Evolutionary conservation across 495 filamentous ascomycete species (phyloP).

Genomic region (Neurospora sublineolata): DNA sequence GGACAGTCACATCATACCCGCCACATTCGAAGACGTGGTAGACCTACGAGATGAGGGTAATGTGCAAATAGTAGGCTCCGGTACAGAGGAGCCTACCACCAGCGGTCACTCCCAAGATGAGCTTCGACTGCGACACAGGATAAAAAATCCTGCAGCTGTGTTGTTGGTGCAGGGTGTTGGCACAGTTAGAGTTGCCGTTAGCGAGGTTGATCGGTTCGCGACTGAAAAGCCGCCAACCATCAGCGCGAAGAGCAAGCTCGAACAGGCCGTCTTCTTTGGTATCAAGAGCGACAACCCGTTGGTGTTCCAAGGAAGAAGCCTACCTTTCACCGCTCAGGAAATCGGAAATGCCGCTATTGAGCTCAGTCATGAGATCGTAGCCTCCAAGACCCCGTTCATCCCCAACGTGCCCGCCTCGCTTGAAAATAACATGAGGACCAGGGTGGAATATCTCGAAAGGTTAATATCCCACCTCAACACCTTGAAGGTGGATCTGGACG

Average conservation of each 20-base stretch:
- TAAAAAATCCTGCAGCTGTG: slow-evolving; percentile 53
- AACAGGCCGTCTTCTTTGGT: slow-evolving; percentile 90
- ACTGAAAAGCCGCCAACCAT: slow-evolving; percentile 41
- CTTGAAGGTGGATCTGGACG: slow-evolving; percentile 43
- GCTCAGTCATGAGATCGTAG: slow-evolving; percentile 73
- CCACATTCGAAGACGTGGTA: slow-evolving; percentile 72
- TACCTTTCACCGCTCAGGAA: slow-evolving; percentile 53
- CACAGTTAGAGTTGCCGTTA: slow-evolving; percentile 57
- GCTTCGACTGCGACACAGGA: slow-evolving; percentile 35
- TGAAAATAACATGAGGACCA: slow-evolving; percentile 63
- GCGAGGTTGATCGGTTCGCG: slow-evolving; percentile 40
- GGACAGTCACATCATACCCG: slow-evolving; percentile 45
- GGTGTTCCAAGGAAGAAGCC: slow-evolving; percentile 54
- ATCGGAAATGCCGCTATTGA: slow-evolving; percentile 65
- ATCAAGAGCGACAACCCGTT: slow-evolving; percentile 68
- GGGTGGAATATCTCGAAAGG: slow-evolving; percentile 56
- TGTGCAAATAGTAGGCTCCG: slow-evolving; percentile 50
- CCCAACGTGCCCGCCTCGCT: slow-evolving; percentile 58
- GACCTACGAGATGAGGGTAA: slow-evolving; percentile 59
- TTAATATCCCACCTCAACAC: slow-evolving; percentile 57
- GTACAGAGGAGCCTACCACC: slow-evolving; percentile 41
- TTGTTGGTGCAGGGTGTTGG: slow-evolving; percentile 72
- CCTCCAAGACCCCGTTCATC: slow-evolving; percentile 61
- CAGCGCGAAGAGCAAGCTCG: slow-evolving; percentile 76
- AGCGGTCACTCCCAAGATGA: slow-evolving; percentile 29